Conservation (phyloP, 768 basidiomycete genomes). For the Dioszegia crocea region DNA sequence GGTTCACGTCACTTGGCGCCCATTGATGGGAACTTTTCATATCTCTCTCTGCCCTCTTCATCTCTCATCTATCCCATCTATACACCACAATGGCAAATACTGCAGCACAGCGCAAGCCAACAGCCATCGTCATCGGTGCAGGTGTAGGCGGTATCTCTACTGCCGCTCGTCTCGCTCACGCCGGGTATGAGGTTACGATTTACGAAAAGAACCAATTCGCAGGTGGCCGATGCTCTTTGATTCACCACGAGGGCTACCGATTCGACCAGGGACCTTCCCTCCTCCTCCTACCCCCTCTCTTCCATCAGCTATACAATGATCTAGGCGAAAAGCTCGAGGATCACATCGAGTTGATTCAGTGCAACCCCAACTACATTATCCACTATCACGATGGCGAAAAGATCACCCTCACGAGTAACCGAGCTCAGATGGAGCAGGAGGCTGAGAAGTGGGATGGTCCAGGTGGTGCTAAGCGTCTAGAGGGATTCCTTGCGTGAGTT, state of each 20-base stretch:
- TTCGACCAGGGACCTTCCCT: slow-evolving; percentile 52
- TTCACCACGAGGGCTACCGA: slow-evolving; percentile 51
- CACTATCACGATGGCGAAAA: slow-evolving; percentile 53
- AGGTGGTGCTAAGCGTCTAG: slow-evolving; percentile 48
- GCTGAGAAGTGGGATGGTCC: slow-evolving; percentile 52
- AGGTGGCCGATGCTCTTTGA: slow-evolving; percentile 53
- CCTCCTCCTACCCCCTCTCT: slow-evolving; percentile 50
- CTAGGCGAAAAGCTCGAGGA: slow-evolving; percentile 49
- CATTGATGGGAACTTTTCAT: too few relatives aligned
- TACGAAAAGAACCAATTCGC: slow-evolving; percentile 53
- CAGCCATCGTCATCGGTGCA: slow-evolving; percentile 30
- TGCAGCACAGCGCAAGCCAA: too few relatives aligned
- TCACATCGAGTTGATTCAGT: slow-evolving; percentile 51
- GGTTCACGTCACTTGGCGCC: too few relatives aligned
- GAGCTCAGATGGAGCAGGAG: slow-evolving; percentile 49
- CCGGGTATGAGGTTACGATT: slow-evolving; percentile 51
- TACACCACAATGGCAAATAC: too few relatives aligned
- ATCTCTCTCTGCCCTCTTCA: background rate
- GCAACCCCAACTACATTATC: slow-evolving; percentile 53
- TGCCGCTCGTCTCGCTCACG: slow-evolving; percentile 52
- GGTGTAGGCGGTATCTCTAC: slow-evolving; percentile 52
- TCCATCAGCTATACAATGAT: slow-evolving; percentile 51
- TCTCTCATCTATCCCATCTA: background rate
- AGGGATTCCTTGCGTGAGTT: slow-evolving; percentile 42
- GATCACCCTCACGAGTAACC: slow-evolving; percentile 49